Percentiles rank a stretch among this genome's conserved stretches.
phyloP scores from a whole-genome alignment of 108 stramenopile genomes.

The Chaetoceros muelleri region DNA sequence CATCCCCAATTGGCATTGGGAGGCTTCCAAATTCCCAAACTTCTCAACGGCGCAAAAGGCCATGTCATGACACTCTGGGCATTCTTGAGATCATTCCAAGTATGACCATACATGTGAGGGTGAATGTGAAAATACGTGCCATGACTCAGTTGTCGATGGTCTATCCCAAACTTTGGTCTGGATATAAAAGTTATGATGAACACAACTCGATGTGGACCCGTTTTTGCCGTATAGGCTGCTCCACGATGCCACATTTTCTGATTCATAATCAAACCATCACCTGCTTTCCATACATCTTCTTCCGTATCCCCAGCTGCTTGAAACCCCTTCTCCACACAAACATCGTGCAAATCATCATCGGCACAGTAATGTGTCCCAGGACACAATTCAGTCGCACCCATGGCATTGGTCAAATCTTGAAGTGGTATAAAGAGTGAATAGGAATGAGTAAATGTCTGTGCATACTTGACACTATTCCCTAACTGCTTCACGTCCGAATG shows the following conservation, averaged over 20 bases:
- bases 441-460: conserved; percentile 44
- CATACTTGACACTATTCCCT: conserved; percentile 41
- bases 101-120: conserved; percentile 53
- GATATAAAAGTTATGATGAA: conserved; percentile 45
- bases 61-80: conserved; percentile 14
- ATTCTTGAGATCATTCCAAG: conserved; percentile 36
- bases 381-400: conserved; percentile 54
- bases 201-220: conserved; percentile 33
- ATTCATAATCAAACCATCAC: conserved; percentile 41
- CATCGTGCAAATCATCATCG: conserved; percentile 15
- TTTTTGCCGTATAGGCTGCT: conserved; percentile 16
- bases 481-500: conserved; percentile 47
- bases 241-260: conserved; percentile 59
- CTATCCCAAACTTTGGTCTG: conserved; percentile 18
- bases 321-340: conserved; percentile 19
- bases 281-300: conserved; percentile 26
- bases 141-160: conserved; percentile 32
- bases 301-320: background rate
- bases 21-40: conserved; percentile 34
- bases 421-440: conserved; percentile 44
- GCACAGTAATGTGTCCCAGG: conserved; percentile 52
- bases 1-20: conserved; percentile 29
- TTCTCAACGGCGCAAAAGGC: conserved; percentile 29
- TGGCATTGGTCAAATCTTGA: conserved; percentile 31
- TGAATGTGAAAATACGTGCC: conserved; percentile 64